Conservation (phyloP, 352 stramenopile genomes). For the Pythium volutum region DNA sequence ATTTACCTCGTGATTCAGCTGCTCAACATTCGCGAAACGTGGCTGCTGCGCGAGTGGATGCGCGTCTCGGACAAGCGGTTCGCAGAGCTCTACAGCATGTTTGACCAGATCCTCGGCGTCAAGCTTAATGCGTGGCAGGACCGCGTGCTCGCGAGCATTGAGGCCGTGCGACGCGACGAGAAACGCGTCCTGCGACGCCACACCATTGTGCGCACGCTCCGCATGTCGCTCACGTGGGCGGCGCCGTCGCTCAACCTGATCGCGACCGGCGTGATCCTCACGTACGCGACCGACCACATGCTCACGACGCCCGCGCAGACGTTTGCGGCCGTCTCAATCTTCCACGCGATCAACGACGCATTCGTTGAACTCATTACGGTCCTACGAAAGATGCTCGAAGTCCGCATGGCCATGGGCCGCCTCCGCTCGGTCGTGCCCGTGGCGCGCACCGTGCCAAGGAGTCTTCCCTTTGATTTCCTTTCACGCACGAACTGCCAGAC, state of each 20-base stretch:
- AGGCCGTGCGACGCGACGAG: slow-evolving; percentile 37
- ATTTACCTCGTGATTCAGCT: slow-evolving; percentile 52
- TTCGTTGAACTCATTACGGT: slow-evolving; percentile 23
- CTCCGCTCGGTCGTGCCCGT: slow-evolving; percentile 27
- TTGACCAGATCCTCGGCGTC: slow-evolving; percentile 26
- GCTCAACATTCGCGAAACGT: slow-evolving; percentile 30
- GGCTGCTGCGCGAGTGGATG: slow-evolving; percentile 19
- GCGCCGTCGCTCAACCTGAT: slow-evolving; percentile 36
- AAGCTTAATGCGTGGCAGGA: slow-evolving; percentile 65
- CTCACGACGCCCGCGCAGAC: slow-evolving; percentile 33
- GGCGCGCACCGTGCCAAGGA: not conserved
- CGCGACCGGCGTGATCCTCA: slow-evolving; percentile 29
- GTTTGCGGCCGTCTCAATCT: slow-evolving; percentile 34
- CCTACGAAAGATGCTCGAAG: slow-evolving; percentile 24
- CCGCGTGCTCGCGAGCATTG: slow-evolving; percentile 41
- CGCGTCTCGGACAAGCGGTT: slow-evolving; percentile 23
- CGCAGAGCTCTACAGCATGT: slow-evolving; percentile 19
- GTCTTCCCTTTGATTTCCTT: slow-evolving; percentile 18
- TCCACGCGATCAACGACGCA: slow-evolving; percentile 39
- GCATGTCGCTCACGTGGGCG: slow-evolving; percentile 37
- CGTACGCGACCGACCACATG: slow-evolving; percentile 24
- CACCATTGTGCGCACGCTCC: slow-evolving; percentile 28
- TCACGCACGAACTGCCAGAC: not conserved
- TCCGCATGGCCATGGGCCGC: slow-evolving; percentile 30
- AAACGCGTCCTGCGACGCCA: slow-evolving; percentile 24